These are phyloP conservation scores for Verruconis gallopava DNA, from an alignment of 2,329 filamentous ascomycete species.

Conservation along the genomic window DNA sequence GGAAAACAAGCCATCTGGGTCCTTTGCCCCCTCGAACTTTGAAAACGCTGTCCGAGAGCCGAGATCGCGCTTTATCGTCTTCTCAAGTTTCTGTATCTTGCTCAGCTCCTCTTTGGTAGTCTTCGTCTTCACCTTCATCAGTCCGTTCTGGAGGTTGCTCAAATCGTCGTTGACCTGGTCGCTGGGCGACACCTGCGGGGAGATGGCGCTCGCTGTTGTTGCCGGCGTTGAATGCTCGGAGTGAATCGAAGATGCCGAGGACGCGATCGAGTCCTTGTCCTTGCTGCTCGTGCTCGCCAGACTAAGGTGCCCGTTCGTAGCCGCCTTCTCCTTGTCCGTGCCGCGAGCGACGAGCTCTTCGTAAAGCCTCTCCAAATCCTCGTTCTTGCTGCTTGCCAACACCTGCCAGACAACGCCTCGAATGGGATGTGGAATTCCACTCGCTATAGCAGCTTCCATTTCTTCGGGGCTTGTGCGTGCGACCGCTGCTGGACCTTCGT, in stretches of 20 bases:
- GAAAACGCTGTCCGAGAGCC: conserved; percentile 91
- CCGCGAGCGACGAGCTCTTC: conserved; percentile 66
- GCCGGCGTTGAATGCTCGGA: conserved; percentile 50
- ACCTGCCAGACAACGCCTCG: conserved; percentile 99
- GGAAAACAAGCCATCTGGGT: conserved; percentile 86
- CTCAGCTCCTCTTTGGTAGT: conserved; percentile 66
- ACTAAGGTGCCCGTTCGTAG: conserved; percentile 31
- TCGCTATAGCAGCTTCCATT: conserved; percentile 78
- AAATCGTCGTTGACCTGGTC: conserved; percentile 45
- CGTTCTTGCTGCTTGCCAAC: conserved; percentile 85
- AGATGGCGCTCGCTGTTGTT: conserved; percentile 21
- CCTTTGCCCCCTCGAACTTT: conserved; percentile 83
- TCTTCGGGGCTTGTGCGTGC: conserved; percentile 80
- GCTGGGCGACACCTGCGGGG: conserved; percentile 34
- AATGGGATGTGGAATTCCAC: conserved; percentile 87
- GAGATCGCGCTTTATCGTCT: conserved; percentile 78
- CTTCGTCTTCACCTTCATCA: conserved; percentile 57
- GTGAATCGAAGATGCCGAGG: conserved; percentile 73
- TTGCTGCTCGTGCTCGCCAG: conserved; percentile 37
- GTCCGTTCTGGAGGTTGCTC: conserved; percentile 50
- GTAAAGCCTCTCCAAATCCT: conserved; percentile 80
- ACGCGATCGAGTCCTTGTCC: conserved; percentile 55
- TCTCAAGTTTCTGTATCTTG: conserved; percentile 71
- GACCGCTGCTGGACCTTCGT: conserved; percentile 82
- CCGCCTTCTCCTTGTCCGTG: conserved; percentile 61